A percentile compares a stretch with the other conserved stretches of the same genome.
Conservation (phyloP, 352 stramenopile species). For the Phytophthora europaea region DNA sequence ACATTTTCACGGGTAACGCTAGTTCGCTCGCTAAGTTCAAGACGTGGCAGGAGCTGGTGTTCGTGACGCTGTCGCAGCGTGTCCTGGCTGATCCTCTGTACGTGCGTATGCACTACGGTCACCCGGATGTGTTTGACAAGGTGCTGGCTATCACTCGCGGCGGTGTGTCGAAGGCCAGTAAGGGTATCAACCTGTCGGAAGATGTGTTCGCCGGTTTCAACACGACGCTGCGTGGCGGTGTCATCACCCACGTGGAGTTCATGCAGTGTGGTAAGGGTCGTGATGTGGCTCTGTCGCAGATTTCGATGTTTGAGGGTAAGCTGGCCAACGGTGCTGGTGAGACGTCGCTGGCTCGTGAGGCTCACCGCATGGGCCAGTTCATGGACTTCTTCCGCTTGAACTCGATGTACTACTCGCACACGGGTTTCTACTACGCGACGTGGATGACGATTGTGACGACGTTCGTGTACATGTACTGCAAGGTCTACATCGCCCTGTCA, state of each 20-base stretch:
- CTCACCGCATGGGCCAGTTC: slow-evolving; percentile 84
- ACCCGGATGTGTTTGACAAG: slow-evolving; percentile 87
- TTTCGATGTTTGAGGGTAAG: slow-evolving; percentile 87
- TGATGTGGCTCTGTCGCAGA: slow-evolving; percentile 84
- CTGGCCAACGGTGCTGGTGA: slow-evolving; percentile 82
- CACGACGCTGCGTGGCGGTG: slow-evolving; percentile 67
- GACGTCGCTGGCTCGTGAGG: slow-evolving; percentile 74
- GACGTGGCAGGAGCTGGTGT: slow-evolving; percentile 83
- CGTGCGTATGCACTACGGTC: slow-evolving; percentile 85
- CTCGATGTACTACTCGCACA: slow-evolving; percentile 90
- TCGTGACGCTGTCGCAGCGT: slow-evolving; percentile 83
- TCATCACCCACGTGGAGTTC: slow-evolving; percentile 81
- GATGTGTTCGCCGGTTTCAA: slow-evolving; percentile 88
- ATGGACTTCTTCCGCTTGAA: slow-evolving; percentile 87
- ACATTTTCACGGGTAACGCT: slow-evolving; percentile 86
- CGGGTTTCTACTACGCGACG: slow-evolving; percentile 84
- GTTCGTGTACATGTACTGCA: slow-evolving; percentile 88
- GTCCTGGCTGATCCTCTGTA: slow-evolving; percentile 81
- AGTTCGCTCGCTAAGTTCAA: slow-evolving; percentile 90
- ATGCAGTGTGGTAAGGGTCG: slow-evolving; percentile 87
- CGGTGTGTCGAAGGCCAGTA: slow-evolving; percentile 82
- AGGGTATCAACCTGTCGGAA: slow-evolving; percentile 86
- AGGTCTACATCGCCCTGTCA: slow-evolving; percentile 77
- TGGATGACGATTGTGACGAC: slow-evolving; percentile 89
- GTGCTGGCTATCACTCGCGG: slow-evolving; percentile 75